Conservation (phyloP, 345 rosid species). For the Populus alba region DNA sequence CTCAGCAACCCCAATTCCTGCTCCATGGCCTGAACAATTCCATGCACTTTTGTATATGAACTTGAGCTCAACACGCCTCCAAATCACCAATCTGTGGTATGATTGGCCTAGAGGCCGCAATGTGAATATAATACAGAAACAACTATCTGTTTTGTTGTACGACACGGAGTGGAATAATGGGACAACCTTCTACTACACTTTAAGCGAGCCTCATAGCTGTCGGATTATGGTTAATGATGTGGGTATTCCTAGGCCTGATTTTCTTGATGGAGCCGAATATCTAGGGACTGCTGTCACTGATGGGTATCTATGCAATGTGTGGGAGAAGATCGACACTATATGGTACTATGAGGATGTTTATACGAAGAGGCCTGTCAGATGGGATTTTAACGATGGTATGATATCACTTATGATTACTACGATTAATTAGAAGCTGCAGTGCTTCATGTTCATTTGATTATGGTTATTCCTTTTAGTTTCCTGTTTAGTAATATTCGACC, state of each 20-base stretch:
- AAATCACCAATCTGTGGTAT: conserved; percentile 32
- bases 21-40: conserved; percentile 41
- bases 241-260: conserved; percentile 44
- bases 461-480: background rate
- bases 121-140: conserved; percentile 31
- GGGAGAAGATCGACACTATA: conserved; percentile 44
- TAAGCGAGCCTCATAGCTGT: conserved; percentile 19
- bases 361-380: conserved; percentile 28
- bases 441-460: background rate
- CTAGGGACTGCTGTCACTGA: conserved; percentile 30
- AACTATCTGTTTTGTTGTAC: conserved; percentile 20
- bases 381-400: conserved; percentile 38
- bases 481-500: background rate
- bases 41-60: conserved; percentile 35
- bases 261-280: conserved; percentile 35
- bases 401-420: too few species aligned
- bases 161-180: conserved; percentile 43
- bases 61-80: conserved; percentile 13
- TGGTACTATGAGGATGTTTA: conserved; percentile 40
- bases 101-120: conserved; percentile 43
- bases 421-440: background rate
- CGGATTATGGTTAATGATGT: conserved; percentile 17
- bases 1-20: conserved; percentile 9
- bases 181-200: conserved; percentile 33
- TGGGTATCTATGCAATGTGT: conserved; percentile 38